phyloP scores from a whole-genome alignment of 345 rosid genomes.

The Iberis pinnata region DNA sequence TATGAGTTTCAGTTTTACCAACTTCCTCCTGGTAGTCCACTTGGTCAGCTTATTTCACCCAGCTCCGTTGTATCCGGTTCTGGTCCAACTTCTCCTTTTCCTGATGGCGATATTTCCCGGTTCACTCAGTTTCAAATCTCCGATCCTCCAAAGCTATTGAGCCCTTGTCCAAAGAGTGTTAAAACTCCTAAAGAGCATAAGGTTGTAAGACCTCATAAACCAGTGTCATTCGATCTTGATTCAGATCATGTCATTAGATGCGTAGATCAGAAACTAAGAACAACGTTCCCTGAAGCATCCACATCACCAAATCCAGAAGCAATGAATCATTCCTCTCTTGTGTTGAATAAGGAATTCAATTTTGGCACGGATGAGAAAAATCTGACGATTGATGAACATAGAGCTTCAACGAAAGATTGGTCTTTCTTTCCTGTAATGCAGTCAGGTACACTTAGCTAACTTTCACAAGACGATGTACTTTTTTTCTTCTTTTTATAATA shows the following conservation, averaged over 20 bases:
- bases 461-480: neutral
- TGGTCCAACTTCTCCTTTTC: constrained; percentile 87
- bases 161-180: constrained; percentile 50
- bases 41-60: constrained; percentile 82
- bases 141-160: constrained; percentile 61
- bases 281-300: constrained; percentile 36
- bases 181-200: constrained; percentile 44
- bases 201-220: constrained; percentile 34
- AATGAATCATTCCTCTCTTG: constrained; percentile 42
- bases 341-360: constrained; percentile 59
- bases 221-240: constrained; percentile 50
- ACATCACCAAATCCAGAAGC: constrained; percentile 25
- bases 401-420: constrained; percentile 44
- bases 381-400: constrained; percentile 40
- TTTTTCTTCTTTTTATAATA: neutral
- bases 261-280: constrained; percentile 38
- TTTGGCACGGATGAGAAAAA: constrained; percentile 53
- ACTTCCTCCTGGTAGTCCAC: constrained; percentile 92
- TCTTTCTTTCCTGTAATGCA: constrained; percentile 78
- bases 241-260: constrained; percentile 43
- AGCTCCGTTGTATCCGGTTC: constrained; percentile 85
- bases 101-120: constrained; percentile 49
- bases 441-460: constrained; percentile 52
- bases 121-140: constrained; percentile 53
- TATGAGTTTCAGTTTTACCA: constrained; percentile 79